These are phyloP conservation scores for Eucalyptus cloeziana DNA, from an alignment of 345 rosid genomes.

Conservation along the genomic window DNA sequence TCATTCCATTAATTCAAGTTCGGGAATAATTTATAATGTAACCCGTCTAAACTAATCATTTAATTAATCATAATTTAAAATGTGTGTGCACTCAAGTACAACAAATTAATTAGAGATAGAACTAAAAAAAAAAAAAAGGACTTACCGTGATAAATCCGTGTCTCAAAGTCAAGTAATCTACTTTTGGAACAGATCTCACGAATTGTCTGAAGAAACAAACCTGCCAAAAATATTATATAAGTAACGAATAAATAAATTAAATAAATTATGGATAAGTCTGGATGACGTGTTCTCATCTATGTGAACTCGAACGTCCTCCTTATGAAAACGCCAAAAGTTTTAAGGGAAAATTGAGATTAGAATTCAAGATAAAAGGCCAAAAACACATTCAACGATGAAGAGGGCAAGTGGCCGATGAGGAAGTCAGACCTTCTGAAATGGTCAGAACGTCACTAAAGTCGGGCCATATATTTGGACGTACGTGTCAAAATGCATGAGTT, in stretches of 20 bases:
- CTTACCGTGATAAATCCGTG: constrained; percentile 85
- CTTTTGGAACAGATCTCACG: constrained; percentile 66
- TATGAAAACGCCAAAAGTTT: not conserved
- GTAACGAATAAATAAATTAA: not conserved
- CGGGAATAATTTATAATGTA: not conserved
- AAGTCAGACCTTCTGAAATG: not conserved
- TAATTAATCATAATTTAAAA: not conserved
- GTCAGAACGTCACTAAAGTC: not conserved
- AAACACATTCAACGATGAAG: not conserved
- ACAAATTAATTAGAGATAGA: not conserved
- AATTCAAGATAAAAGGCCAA: not conserved
- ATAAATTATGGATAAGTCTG: not conserved
- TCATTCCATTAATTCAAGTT: not conserved
- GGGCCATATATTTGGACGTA: not conserved
- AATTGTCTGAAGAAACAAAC: constrained; percentile 91
- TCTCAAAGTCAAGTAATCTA: constrained; percentile 79
- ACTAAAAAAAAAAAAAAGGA: not conserved
- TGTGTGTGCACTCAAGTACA: too few relatives aligned
- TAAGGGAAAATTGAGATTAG: not conserved
- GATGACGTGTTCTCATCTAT: not conserved
- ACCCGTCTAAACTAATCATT: not conserved
- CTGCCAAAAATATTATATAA: constrained; percentile 6
- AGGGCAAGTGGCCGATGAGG: not conserved
- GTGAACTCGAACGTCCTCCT: not conserved
- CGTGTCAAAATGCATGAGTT: not conserved